Conservation (phyloP, 78 protist species). For the Corallochytrium limacisporum region DNA sequence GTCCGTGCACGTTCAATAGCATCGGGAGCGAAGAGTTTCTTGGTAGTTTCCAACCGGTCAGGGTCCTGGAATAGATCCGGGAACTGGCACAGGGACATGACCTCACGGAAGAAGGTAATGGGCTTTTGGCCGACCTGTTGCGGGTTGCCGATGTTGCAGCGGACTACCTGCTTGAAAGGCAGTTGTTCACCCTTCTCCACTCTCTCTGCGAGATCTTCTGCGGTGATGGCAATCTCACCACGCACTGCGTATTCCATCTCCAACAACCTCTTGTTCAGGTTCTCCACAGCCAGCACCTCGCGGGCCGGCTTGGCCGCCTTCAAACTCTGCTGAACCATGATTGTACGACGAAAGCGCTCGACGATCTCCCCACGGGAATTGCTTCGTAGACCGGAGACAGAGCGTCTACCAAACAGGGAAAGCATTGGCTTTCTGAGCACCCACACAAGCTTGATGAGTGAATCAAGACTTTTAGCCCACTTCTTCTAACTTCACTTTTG, state of each 20-base stretch:
- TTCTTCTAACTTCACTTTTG: too few relatives aligned
- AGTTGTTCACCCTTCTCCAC: neutral
- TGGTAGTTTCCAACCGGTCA: neutral
- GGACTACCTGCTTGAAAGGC: constrained; percentile 65
- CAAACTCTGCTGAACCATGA: too few relatives aligned
- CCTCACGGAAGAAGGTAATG: constrained; percentile 84
- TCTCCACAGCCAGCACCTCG: neutral
- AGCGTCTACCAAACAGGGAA: too few relatives aligned
- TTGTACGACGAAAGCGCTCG: too few relatives aligned
- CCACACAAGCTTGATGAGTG: too few relatives aligned
- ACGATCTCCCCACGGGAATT: too few relatives aligned
- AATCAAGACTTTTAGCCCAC: too few relatives aligned
- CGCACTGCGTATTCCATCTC: constrained; percentile 68
- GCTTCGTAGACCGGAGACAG: too few relatives aligned
- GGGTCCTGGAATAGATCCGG: constrained; percentile 24
- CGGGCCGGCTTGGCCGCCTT: too few relatives aligned
- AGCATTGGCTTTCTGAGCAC: too few relatives aligned
- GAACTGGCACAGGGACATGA: constrained; percentile 39
- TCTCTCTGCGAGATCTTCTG: constrained; percentile 47
- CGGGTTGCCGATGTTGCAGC: constrained; percentile 99
- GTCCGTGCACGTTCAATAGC: constrained; percentile 29
- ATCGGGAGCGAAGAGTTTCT: constrained; percentile 54
- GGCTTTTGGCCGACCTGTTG: constrained; percentile 86
- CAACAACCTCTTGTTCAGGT: constrained; percentile 34
- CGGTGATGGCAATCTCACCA: constrained; percentile 53